These are phyloP conservation scores for Shiraia bambusicola DNA, from an alignment of 2,329 filamentous ascomycete species.

Conservation along the genomic window DNA sequence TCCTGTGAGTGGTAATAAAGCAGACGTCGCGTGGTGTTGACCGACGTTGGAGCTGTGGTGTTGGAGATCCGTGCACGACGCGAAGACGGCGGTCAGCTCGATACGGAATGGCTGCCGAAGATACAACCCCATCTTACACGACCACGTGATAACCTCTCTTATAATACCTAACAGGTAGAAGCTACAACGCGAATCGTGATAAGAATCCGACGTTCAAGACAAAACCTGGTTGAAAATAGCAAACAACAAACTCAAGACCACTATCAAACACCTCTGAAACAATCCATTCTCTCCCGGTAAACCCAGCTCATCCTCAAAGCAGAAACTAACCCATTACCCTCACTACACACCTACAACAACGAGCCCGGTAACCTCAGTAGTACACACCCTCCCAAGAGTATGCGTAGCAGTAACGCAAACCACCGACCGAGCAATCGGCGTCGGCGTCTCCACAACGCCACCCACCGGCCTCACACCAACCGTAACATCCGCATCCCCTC, in stretches of 20 bases:
- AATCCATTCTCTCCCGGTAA: constrained; percentile 1
- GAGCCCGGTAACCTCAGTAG: no score
- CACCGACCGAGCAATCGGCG: constrained; percentile 1
- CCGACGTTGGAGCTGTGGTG: constrained; percentile 5
- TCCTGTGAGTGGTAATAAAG: neutral
- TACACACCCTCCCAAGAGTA: constrained; percentile 6
- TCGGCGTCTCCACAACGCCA: constrained; percentile 4
- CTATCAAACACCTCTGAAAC: constrained; percentile 10
- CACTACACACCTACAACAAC: no score
- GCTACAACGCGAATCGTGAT: no score
- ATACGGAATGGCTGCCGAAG: no score
- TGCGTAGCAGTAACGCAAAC: constrained; percentile 7
- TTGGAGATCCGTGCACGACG: neutral
- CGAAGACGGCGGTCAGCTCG: constrained; percentile 7
- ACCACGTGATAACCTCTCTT: no score
- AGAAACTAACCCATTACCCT: no score
- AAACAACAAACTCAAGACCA: neutral
- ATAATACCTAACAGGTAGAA: no score
- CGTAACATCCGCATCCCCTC: constrained; percentile 4
- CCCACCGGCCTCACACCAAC: constrained; percentile 5
- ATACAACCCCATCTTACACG: no score
- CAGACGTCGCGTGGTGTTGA: neutral
- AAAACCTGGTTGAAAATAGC: no score
- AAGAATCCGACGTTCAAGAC: no score
- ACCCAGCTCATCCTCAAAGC: no score